Evolutionary conservation across 139 green algal species (phyloP).

Genomic region (Medakamo hakoo): DNA sequence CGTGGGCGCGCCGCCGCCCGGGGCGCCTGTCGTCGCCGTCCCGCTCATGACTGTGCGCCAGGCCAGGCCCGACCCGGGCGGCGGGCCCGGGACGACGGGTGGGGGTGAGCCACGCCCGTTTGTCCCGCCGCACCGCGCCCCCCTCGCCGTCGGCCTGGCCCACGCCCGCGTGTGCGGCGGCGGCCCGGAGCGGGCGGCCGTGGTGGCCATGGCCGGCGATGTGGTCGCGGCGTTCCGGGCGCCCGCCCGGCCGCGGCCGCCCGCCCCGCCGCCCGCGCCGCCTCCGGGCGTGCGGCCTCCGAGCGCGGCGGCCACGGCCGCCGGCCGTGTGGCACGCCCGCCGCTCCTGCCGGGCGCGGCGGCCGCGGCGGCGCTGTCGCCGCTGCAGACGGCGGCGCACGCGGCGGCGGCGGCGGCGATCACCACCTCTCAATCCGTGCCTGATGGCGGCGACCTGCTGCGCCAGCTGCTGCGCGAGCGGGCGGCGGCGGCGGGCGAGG

Average conservation of each 20-base stretch:
- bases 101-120: no score
- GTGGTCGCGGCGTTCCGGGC: background rate
- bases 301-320: no score
- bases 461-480: constrained; percentile 15
- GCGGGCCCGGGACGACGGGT: no score
- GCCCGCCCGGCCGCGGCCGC: no score
- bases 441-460: constrained; percentile 15
- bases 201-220: background rate
- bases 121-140: no score
- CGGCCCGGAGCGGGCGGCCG: background rate
- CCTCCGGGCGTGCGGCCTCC: no score
- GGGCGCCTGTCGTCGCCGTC: background rate
- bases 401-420: constrained; percentile 1
- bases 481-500: background rate
- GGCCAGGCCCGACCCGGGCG: background rate
- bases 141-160: background rate
- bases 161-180: background rate
- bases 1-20: background rate
- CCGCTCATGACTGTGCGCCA: background rate
- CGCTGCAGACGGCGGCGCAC: background rate
- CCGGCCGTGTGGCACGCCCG: no score
- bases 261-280: no score
- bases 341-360: no score
- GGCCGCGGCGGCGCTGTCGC: background rate
- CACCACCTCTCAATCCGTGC: background rate